Evolutionary conservation across 768 basidiomycete species (phyloP).

Genomic region (Pulveroboletus sp.): DNA sequence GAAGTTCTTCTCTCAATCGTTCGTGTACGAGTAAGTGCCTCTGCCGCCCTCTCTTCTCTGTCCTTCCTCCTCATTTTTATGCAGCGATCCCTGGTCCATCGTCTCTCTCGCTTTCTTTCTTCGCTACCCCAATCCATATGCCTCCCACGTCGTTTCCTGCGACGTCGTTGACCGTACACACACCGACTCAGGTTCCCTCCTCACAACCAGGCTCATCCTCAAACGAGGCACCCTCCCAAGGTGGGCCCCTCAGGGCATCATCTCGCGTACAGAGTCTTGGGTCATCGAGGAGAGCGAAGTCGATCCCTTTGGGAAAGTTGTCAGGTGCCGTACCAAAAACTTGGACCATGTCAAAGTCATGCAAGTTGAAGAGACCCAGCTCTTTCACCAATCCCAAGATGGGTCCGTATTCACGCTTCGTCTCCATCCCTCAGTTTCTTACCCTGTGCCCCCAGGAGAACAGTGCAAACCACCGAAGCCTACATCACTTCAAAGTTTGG

Average conservation of each 20-base stretch:
- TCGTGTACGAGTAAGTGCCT: constrained; percentile 49
- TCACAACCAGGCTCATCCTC: constrained; percentile 87
- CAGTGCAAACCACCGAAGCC: constrained; percentile 81
- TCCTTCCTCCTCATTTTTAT: neutral
- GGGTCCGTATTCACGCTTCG: constrained; percentile 48
- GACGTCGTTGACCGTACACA: constrained; percentile 86
- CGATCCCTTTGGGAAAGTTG: constrained; percentile 71
- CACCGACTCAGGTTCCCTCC: constrained; percentile 66
- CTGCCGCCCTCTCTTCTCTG: accelerated
- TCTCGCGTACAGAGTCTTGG: constrained; percentile 87
- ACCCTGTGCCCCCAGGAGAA: constrained; percentile 47
- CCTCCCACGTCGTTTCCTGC: constrained; percentile 89
- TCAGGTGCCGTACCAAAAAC: constrained; percentile 81
- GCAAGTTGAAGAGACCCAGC: constrained; percentile 82
- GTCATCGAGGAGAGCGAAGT: constrained; percentile 94
- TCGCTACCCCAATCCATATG: constrained; percentile 94
- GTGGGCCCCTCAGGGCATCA: constrained; percentile 84
- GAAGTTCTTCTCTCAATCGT: constrained; percentile 54
- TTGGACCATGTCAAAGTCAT: constrained; percentile 92
- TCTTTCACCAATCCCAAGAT: constrained; percentile 61
- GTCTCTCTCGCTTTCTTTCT: constrained; percentile 92
- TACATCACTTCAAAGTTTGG: constrained; percentile 85
- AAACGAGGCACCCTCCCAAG: constrained; percentile 88
- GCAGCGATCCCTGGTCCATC: constrained; percentile 89
- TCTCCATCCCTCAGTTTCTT: neutral